Evolutionary conservation across 768 basidiomycete genomes (phyloP).

Genomic region (Amanita pallidorosea): DNA sequence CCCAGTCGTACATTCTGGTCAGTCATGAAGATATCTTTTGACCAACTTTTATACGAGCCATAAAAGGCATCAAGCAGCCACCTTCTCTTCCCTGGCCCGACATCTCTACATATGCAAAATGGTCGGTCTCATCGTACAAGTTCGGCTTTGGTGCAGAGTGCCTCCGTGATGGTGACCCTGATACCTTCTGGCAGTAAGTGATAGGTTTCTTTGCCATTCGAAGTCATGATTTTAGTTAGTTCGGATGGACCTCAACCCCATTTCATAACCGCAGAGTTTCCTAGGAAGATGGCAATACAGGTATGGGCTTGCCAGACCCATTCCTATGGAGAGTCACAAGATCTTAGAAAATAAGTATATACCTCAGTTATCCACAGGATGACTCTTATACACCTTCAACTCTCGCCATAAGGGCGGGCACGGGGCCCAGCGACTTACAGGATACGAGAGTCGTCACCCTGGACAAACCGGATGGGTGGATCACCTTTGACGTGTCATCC

Average conservation of each 20-base stretch:
- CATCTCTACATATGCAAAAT: slow-evolving; percentile 81
- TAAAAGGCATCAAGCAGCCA: slow-evolving; percentile 12
- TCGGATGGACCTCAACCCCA: slow-evolving; percentile 97
- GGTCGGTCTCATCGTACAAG: slow-evolving; percentile 95
- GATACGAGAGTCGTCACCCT: slow-evolving; percentile 81
- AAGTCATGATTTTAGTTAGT: slow-evolving; percentile 23
- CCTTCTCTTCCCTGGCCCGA: slow-evolving; percentile 65
- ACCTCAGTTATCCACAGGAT: slow-evolving; percentile 71
- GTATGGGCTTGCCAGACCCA: slow-evolving; percentile 25
- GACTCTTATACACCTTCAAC: slow-evolving; percentile 97
- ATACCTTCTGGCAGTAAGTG: slow-evolving; percentile 97
- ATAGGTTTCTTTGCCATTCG: background rate
- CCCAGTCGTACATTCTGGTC: slow-evolving; percentile 24
- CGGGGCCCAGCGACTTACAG: slow-evolving; percentile 83
- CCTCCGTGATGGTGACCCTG: slow-evolving; percentile 76
- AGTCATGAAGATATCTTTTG: slow-evolving; percentile 12
- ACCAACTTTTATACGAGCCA: background rate
- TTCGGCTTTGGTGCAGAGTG: slow-evolving; percentile 95
- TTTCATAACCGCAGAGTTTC: slow-evolving; percentile 89
- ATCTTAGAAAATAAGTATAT: slow-evolving; percentile 73
- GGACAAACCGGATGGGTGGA: slow-evolving; percentile 92
- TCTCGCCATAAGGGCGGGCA: slow-evolving; percentile 85
- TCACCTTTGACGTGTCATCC: slow-evolving; percentile 74
- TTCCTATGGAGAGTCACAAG: background rate
- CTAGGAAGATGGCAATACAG: slow-evolving; percentile 80